These are phyloP conservation scores for Scedosporium minutisporum DNA, from an alignment of 2,329 filamentous ascomycete genomes.

Conservation along the genomic window DNA sequence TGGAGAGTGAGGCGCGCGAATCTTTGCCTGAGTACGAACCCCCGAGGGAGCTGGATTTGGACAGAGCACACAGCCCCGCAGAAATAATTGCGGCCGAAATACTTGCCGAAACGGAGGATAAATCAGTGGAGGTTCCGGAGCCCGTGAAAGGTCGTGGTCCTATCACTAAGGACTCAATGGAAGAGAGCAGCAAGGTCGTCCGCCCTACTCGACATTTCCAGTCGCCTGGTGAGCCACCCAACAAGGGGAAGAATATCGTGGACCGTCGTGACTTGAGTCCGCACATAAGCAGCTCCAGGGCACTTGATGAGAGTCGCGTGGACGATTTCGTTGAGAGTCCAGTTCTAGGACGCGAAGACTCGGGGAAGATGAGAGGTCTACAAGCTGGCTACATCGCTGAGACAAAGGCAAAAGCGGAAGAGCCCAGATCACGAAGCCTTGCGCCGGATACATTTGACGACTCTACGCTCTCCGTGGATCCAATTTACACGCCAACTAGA, in stretches of 20 bases:
- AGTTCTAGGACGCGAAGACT: slow-evolving; percentile 22
- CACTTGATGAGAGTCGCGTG: slow-evolving; percentile 4
- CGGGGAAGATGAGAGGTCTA: neutral
- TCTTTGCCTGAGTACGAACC: too few species aligned
- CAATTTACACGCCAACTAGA: neutral
- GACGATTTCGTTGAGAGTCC: slow-evolving; percentile 27
- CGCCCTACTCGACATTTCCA: neutral
- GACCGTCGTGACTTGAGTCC: neutral
- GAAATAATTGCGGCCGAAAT: too few species aligned
- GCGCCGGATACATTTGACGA: neutral
- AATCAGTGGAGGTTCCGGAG: neutral
- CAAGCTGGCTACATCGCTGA: neutral
- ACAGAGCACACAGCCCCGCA: too few species aligned
- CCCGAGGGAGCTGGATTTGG: too few species aligned
- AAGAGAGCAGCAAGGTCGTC: too few species aligned
- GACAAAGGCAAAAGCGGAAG: neutral
- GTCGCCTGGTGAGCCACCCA: neutral
- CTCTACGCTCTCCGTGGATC: neutral
- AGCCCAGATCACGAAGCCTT: neutral
- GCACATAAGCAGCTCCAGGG: neutral
- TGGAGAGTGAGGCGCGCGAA: too few species aligned
- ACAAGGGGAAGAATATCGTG: neutral
- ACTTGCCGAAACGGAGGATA: neutral
- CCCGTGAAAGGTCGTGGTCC: too few species aligned
- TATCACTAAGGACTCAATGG: too few species aligned